phyloP scores from a whole-genome alignment of 202 grass and related monocot genomes.

The Musa balbisiana region DNA sequence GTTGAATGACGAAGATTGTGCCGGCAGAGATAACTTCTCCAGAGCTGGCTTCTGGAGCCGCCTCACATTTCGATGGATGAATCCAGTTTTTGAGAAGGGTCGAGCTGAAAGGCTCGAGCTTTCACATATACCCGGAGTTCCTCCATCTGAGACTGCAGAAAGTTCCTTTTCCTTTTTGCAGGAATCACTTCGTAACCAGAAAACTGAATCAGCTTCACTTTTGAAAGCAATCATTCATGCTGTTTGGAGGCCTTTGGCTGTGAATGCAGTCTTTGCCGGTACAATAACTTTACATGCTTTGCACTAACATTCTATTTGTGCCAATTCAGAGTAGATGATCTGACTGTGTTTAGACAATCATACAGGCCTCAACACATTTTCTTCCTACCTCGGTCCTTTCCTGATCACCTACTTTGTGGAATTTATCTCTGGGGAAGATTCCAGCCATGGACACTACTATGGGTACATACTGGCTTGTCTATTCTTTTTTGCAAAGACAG shows the following conservation, averaged over 20 bases:
- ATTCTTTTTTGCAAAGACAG: conserved; percentile 67
- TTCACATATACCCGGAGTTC: conserved; percentile 46
- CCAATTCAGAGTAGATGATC: too few relatives aligned
- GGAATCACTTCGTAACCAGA: conserved; percentile 54
- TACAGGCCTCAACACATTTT: conserved; percentile 66
- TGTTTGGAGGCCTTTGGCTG: conserved; percentile 55
- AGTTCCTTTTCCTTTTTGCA: conserved; percentile 55
- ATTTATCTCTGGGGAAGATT: conserved; percentile 43
- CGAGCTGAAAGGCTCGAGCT: conserved; percentile 42
- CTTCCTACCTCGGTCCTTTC: conserved; percentile 74
- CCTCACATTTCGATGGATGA: conserved; percentile 75
- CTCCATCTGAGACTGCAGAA: conserved; percentile 42
- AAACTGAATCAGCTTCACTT: conserved; percentile 34
- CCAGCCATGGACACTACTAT: conserved; percentile 24
- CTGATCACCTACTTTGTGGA: conserved; percentile 78
- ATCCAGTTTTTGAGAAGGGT: conserved; percentile 59
- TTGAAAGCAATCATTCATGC: conserved; percentile 39
- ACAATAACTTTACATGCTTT: conserved; percentile 16
- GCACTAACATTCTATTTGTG: background rate
- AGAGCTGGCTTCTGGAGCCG: conserved; percentile 51
- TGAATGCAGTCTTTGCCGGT: conserved; percentile 85
- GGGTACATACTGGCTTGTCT: conserved; percentile 56
- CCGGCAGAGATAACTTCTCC: conserved; percentile 33
- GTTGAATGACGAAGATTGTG: conserved; percentile 4
- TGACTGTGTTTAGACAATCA: conserved; percentile 1